phyloP scores from a whole-genome alignment of 2,329 filamentous ascomycete genomes.

The Verruconis gallopava region DNA sequence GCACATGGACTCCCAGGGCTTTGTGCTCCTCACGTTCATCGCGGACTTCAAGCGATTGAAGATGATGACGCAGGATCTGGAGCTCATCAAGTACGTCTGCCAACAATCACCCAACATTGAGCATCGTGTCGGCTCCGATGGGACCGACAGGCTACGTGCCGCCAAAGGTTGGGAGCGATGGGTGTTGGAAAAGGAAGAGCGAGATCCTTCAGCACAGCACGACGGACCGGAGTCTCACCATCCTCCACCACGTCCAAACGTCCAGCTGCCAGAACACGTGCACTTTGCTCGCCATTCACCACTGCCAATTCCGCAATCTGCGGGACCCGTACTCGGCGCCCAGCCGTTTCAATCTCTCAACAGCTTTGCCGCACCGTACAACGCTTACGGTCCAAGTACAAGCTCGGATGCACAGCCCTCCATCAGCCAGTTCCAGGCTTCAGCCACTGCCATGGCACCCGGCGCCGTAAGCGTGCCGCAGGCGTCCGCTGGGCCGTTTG shows the following conservation, averaged over 20 bases:
- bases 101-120: conserved; percentile 62
- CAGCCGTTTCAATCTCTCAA: conserved; percentile 17
- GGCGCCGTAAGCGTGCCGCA: conserved; percentile 1
- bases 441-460: conserved; percentile 1
- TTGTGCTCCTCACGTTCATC: conserved; percentile 68
- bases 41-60: conserved; percentile 78
- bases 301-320: conserved; percentile 1
- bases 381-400: not conserved
- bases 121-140: conserved; percentile 60
- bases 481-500: not conserved
- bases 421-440: conserved; percentile 1
- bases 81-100: conserved; percentile 62
- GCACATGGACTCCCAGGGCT: conserved; percentile 93
- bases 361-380: conserved; percentile 16
- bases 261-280: not conserved
- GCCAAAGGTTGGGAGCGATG: conserved; percentile 69
- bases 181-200: conserved; percentile 57
- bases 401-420: not conserved
- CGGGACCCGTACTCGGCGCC: not conserved
- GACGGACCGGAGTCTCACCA: conserved; percentile 46
- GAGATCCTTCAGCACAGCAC: conserved; percentile 61
- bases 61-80: conserved; percentile 55
- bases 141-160: conserved; percentile 63
- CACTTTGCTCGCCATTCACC: conserved; percentile 2
- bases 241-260: conserved; percentile 26